These are phyloP conservation scores for Camellia granthamiana DNA, from an alignment of 148 eudicot genomes.

Conservation along the genomic window DNA sequence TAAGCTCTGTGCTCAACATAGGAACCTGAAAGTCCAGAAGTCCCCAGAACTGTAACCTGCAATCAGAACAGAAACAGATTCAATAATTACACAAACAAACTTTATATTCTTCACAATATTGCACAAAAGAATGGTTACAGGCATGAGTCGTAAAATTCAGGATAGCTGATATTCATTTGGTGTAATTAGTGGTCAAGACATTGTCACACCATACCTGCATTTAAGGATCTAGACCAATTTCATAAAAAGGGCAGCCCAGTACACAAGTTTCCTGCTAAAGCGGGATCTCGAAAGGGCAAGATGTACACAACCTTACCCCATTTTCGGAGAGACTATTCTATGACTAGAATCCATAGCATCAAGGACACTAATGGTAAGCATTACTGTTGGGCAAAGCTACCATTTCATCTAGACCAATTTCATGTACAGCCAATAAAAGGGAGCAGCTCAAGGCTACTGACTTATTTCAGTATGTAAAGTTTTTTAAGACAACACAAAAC, in stretches of 20 bases:
- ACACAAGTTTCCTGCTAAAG: too few relatives aligned
- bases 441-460: background rate
- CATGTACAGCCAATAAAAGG: background rate
- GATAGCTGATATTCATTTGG: too few relatives aligned
- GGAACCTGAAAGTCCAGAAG: conserved; percentile 88
- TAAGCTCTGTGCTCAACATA: conserved; percentile 83
- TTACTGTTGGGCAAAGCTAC: too few relatives aligned
- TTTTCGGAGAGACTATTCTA: too few relatives aligned
- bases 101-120: background rate
- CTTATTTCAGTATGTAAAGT: background rate
- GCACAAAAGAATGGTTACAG: background rate
- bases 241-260: too few relatives aligned
- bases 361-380: too few relatives aligned
- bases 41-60: conserved; percentile 87
- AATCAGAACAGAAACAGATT: conserved; percentile 14
- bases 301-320: too few relatives aligned
- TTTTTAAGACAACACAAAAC: background rate
- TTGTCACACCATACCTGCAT: background rate
- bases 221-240: background rate
- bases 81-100: background rate
- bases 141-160: background rate
- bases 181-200: too few relatives aligned
- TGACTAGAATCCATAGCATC: too few relatives aligned
- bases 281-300: too few relatives aligned
- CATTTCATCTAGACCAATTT: background rate